Conservation (phyloP, 1,284 basidiomycete species). For the Irpex rosettiformis region DNA sequence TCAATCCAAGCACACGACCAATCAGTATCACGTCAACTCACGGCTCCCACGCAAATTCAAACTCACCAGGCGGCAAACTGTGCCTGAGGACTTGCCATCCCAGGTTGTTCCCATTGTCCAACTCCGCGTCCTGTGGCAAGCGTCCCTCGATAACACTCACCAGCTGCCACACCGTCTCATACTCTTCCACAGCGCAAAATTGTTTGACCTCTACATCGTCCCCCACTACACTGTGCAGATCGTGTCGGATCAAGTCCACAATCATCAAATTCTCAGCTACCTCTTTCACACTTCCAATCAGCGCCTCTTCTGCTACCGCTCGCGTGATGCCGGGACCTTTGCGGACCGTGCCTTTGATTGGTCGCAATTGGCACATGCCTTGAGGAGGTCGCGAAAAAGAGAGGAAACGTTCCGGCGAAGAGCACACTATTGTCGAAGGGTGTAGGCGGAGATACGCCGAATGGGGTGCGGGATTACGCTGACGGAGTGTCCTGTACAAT, state of each 20-base stretch:
- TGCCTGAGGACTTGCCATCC: slow-evolving; percentile 78
- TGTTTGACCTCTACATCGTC: slow-evolving; percentile 79
- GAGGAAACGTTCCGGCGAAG: slow-evolving; percentile 92
- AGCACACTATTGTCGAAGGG: slow-evolving; percentile 66
- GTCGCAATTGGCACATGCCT: slow-evolving; percentile 78
- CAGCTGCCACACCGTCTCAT: slow-evolving; percentile 94
- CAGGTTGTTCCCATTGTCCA: slow-evolving; percentile 40
- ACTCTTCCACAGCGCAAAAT: slow-evolving; percentile 90
- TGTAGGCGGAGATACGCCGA: slow-evolving; percentile 79
- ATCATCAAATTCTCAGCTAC: slow-evolving; percentile 99
- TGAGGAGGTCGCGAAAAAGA: slow-evolving; percentile 72
- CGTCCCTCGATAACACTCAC: slow-evolving; percentile 90
- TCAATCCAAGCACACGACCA: slow-evolving; percentile 6
- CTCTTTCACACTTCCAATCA: slow-evolving; percentile 84
- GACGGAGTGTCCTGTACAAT: slow-evolving; percentile 68
- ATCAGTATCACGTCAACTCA: background rate
- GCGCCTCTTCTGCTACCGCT: slow-evolving; percentile 55
- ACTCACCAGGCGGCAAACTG: slow-evolving; percentile 84
- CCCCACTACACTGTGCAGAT: slow-evolving; percentile 78
- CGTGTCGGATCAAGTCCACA: slow-evolving; percentile 93
- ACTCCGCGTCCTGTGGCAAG: slow-evolving; percentile 23
- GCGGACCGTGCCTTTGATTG: slow-evolving; percentile 91
- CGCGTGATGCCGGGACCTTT: slow-evolving; percentile 63
- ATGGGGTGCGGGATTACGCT: slow-evolving; percentile 88
- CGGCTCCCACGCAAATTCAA: background rate